Evolutionary conservation across 768 basidiomycete species (phyloP).

Genomic region (Leccinellum albellum): DNA sequence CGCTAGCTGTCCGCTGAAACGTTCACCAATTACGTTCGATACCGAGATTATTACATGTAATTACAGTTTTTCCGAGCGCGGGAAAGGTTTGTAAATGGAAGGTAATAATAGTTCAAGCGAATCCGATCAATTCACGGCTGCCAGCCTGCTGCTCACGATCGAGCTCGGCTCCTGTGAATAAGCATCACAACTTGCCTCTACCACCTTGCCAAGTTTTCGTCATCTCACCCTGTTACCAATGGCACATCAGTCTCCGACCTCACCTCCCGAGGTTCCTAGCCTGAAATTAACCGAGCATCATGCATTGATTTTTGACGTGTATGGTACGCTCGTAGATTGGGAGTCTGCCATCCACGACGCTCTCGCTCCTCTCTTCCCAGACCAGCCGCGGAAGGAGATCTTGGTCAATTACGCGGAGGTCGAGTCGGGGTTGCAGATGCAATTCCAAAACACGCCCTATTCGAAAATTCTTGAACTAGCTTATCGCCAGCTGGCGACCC

Average conservation of each 20-base stretch:
- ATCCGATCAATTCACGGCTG: too few relatives aligned
- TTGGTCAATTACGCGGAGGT: constrained; percentile 48
- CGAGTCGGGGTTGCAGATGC: constrained; percentile 55
- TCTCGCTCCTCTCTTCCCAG: constrained; percentile 32
- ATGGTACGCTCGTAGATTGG: constrained; percentile 77
- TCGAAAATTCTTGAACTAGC: constrained; percentile 52
- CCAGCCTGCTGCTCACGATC: background rate
- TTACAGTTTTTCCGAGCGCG: background rate
- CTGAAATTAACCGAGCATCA: constrained; percentile 19
- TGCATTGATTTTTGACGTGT: constrained; percentile 70
- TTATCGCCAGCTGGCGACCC: constrained; percentile 29
- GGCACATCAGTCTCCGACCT: constrained; percentile 11
- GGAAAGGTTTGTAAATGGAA: background rate
- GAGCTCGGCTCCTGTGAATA: background rate
- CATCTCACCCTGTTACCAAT: constrained; percentile 10
- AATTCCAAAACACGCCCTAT: constrained; percentile 59
- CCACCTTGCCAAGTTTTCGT: background rate
- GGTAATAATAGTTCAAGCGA: too few relatives aligned
- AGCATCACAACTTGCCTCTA: background rate
- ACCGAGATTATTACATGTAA: too few relatives aligned
- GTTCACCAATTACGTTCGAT: background rate
- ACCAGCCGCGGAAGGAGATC: constrained; percentile 34
- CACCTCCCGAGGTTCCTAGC: background rate
- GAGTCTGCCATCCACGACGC: constrained; percentile 60
- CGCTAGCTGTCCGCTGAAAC: background rate